Evolutionary conservation across 2,329 filamentous ascomycete species (phyloP), one percentile per base, ranked within the genome.

Genomic region (Xenosphaeropsis pyriputrescens): DNA sequence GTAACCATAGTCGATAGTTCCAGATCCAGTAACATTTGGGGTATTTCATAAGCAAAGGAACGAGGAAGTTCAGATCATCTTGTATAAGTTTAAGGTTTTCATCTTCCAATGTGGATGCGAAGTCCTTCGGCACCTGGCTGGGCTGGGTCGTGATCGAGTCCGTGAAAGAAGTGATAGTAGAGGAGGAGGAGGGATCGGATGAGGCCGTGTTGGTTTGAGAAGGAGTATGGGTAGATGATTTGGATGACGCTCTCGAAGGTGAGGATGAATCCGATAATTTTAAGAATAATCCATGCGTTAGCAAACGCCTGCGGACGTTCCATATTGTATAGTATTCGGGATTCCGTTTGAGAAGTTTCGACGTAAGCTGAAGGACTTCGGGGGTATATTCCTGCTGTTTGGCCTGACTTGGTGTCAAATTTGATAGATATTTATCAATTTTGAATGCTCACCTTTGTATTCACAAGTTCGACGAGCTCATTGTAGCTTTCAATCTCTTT

Each of bases 1-100:
- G 65, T 3, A 89, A 64, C 88, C 91, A 98, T 34, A 80, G 61
- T 18, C 91, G 79, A 59, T 95, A 89, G 49, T 94, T 93, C 91
- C 91, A 98, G 52, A 98, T 89, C 89, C 91, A 96, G 63, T 98
- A 98, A 67, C 91, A 96, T 58, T 98, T 98, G 6, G 91, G 91
- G 47, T 76, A 89, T 47, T 85, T 75, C 45, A 84, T 70, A 36
- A 98, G 71, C 15, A 98, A 69, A 1, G 85, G 84, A 31, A 95
- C 73, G 26, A 89, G 78, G 53, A 95, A 94, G 35, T 64, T 63
- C 26, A 98, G 67, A 55, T 98, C 91, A 39, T 71, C 65, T 34
- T 72, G 70, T 43, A 96, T 68, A 22, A 79, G 54, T 2, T 74
- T 61, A 32, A 64, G 56, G 44, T 57, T 68, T 63, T 59, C 69